phyloP scores from a whole-genome alignment of 371 early-diverging fungal species.

The Rhizopus arrhizus region DNA sequence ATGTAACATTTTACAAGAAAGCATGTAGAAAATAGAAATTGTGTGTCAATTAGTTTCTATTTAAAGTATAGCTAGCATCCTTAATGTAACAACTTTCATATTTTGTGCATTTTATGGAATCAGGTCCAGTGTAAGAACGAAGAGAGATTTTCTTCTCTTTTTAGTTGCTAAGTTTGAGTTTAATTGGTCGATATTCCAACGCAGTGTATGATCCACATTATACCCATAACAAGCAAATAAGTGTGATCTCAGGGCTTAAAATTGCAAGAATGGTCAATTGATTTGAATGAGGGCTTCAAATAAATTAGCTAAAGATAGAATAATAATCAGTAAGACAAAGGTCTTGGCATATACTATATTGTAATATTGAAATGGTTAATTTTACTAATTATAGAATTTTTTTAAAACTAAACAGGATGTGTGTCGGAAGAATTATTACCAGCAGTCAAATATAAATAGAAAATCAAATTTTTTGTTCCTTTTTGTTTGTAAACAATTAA shows the following conservation, averaged over 20 bases:
- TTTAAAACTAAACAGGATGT: not conserved
- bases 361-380: slow-evolving; percentile 1
- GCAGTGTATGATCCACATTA: too few species aligned
- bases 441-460: not conserved
- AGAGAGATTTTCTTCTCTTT: not conserved
- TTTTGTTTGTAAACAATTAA: not conserved
- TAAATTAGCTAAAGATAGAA: not conserved
- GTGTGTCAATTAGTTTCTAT: not conserved
- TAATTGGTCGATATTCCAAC: too few species aligned
- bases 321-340: not conserved
- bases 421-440: not conserved
- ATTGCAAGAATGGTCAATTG: not conserved
- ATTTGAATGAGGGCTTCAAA: too few species aligned
- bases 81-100: not conserved
- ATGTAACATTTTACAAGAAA: not conserved
- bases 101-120: not conserved
- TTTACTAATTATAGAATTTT: slow-evolving; percentile 6
- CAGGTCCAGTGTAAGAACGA: not conserved
- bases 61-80: not conserved
- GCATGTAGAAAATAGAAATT: not conserved
- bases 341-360: not conserved
- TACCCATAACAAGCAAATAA: not conserved
- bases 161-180: too few species aligned
- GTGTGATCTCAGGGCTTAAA: not conserved
- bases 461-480: not conserved